Evolutionary conservation across 140 eudicot species (phyloP).

Genomic region (Cichorium intybus): DNA sequence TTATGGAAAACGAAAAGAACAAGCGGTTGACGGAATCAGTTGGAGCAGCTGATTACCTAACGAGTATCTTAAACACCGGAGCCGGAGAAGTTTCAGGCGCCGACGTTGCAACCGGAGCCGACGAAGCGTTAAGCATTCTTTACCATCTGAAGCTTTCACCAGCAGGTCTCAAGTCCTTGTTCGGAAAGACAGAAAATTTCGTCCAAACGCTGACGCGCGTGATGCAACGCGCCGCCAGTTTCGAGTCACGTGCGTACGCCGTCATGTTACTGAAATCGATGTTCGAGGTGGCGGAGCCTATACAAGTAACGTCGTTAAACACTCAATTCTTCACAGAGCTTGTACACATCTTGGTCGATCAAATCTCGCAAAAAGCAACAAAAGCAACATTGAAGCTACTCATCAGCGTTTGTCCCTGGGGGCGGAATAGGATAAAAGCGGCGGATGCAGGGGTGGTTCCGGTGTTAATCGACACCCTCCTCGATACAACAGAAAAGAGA

Average conservation of each 20-base stretch:
- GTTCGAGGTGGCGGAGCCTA: constrained; percentile 51
- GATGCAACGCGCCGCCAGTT: constrained; percentile 43
- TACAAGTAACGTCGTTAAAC: constrained; percentile 30
- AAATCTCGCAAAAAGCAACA: constrained; percentile 46
- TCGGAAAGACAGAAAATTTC: constrained; percentile 20
- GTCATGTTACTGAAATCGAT: constrained; percentile 47
- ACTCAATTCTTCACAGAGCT: constrained; percentile 35
- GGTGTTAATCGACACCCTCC: constrained; percentile 41
- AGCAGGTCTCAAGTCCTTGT: constrained; percentile 28
- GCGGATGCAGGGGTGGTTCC: constrained; percentile 48
- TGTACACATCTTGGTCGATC: constrained; percentile 36
- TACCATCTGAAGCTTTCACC: constrained; percentile 32
- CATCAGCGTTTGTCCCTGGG: constrained; percentile 44
- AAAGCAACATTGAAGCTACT: constrained; percentile 51
- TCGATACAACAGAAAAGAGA: constrained; percentile 47
- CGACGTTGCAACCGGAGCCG: constrained; percentile 19
- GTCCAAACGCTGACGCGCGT: constrained; percentile 34
- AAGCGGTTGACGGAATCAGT: constrained; percentile 35
- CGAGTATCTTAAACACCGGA: constrained; percentile 17
- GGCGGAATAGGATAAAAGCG: constrained; percentile 53
- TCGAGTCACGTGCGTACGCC: constrained; percentile 57
- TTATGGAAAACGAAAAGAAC: constrained; percentile 38
- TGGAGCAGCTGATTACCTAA: constrained; percentile 28
- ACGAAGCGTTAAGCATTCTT: constrained; percentile 40
- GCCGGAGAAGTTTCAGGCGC: constrained; percentile 10